phyloP scores from a whole-genome alignment of 805 yeast genomes.

The Wickerhamiella domercqiae region DNA sequence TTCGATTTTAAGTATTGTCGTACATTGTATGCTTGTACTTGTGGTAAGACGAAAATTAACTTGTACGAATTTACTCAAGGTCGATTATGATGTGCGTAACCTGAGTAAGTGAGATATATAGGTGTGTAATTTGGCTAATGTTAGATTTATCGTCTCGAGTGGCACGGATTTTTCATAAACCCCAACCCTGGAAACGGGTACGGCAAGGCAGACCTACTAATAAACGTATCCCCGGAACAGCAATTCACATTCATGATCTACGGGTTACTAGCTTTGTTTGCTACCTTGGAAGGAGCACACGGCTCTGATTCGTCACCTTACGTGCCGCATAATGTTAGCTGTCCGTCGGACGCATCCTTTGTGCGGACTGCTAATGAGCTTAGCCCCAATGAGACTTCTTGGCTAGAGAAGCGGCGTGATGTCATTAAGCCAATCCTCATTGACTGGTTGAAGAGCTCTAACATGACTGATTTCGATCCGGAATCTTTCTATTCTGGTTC shows the following conservation, averaged over 20 bases:
- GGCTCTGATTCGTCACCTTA: constrained; percentile 28
- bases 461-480: constrained; percentile 35
- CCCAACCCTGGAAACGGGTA: too few species aligned
- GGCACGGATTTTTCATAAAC: too few species aligned
- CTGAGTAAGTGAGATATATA: too few species aligned
- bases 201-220: too few species aligned
- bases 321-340: constrained; percentile 32
- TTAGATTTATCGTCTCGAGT: too few species aligned
- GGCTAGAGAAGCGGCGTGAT: constrained; percentile 21
- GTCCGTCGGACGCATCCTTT: constrained; percentile 26
- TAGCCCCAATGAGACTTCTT: constrained; percentile 18
- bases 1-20: too few species aligned
- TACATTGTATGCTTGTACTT: too few species aligned
- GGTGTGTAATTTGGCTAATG: too few species aligned
- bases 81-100: too few species aligned
- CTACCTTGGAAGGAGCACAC: not conserved
- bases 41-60: too few species aligned
- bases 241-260: not conserved
- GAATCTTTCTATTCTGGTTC: constrained; percentile 19
- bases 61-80: too few species aligned
- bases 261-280: not conserved
- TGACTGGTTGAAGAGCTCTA: constrained; percentile 31
- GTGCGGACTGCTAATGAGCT: constrained; percentile 22
- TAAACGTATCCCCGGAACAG: too few species aligned
- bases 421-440: constrained; percentile 27